Evolutionary conservation across 2,329 filamentous ascomycete genomes (phyloP), one percentile per base, ranked within the genome.

Genomic region (Clarireedia sp.): DNA sequence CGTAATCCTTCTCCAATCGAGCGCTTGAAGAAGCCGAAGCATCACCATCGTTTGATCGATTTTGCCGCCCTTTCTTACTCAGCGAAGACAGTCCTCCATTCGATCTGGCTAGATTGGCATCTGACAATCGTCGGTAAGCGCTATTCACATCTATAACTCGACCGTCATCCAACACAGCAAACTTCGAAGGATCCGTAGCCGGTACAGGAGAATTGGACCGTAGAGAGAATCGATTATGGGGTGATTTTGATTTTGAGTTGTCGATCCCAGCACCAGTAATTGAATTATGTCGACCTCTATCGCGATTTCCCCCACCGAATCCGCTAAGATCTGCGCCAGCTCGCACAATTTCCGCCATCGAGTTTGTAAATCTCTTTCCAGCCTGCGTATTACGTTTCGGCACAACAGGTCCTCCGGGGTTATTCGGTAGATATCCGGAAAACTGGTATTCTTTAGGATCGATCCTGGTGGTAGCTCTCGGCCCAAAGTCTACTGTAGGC

Each of bases 111-210:
- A 91, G 71, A 50, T 85, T 83, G 10, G 85, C 85, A 66, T 91
- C 85, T 1, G 87, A 89, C 17, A 90, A 72, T 57, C 82, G 79
- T 50, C 84, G 78, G 66, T 90, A 89, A 3, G 86, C 85, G 60
- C 76, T 85, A 57, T 78, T 81, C 70, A 87, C 80, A 66, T 90
- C 85, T 51, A 90, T 73, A 1, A 80, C 68, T 47, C 79, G 77
- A 10, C 81, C 83, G 53, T 82, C 81, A 43, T 82, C 78, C 3
- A 87, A 75, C 45, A 82, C 74, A 14, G 79, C 44, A 51, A 38
- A 57, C 38, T 61, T 63, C 10, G 53, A 72, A 45, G 72, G 75
- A 48, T 67, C 67, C 23, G 53, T 19, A 17, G 44, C 38, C 1
- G 56, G 26, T 23, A 55, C 51, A 14, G 67, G 68, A 43, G 68